These are phyloP conservation scores for Calamus simplicifolius DNA, from an alignment of 176 grass and related monocot genomes.

Conservation along the genomic window DNA sequence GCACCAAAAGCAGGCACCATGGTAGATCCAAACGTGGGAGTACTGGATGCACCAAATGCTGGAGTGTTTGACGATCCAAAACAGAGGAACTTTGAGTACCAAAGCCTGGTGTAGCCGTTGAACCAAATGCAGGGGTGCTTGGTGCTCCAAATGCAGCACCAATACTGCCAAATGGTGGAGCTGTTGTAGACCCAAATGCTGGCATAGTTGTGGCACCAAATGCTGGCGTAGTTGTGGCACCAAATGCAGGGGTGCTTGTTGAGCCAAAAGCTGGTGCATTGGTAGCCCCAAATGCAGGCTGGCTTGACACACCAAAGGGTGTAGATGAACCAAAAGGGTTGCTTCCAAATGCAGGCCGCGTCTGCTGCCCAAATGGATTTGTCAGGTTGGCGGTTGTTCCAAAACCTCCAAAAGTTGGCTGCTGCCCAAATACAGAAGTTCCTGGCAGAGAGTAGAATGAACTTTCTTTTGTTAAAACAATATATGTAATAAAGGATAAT, in stretches of 20 bases:
- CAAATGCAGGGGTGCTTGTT: constrained; percentile 20
- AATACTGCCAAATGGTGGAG: constrained; percentile 52
- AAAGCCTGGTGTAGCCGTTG: constrained; percentile 25
- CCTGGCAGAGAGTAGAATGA: constrained; percentile 25
- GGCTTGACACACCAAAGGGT: constrained; percentile 35
- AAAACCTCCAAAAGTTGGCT: constrained; percentile 69
- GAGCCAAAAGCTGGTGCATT: constrained; percentile 28
- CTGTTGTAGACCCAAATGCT: constrained; percentile 49
- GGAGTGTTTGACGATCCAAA: constrained; percentile 55
- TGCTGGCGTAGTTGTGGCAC: constrained; percentile 15
- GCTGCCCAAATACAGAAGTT: constrained; percentile 81
- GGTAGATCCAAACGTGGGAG: constrained; percentile 51
- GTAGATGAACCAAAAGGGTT: constrained; percentile 49
- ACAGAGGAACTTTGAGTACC: constrained; percentile 47
- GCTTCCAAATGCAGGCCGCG: constrained; percentile 69
- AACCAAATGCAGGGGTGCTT: constrained; percentile 55
- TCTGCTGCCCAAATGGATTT: constrained; percentile 71
- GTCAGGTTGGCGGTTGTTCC: constrained; percentile 69
- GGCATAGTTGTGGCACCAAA: constrained; percentile 38
- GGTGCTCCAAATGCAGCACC: constrained; percentile 15
- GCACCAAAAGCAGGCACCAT: constrained; percentile 58
- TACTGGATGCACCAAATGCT: constrained; percentile 49
- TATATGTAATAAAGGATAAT: too few species aligned
- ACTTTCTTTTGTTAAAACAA: too few species aligned
- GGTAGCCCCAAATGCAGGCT: constrained; percentile 32